Evolutionary conservation across 768 basidiomycete species (phyloP).

Genomic region (Lactarius indigo): DNA sequence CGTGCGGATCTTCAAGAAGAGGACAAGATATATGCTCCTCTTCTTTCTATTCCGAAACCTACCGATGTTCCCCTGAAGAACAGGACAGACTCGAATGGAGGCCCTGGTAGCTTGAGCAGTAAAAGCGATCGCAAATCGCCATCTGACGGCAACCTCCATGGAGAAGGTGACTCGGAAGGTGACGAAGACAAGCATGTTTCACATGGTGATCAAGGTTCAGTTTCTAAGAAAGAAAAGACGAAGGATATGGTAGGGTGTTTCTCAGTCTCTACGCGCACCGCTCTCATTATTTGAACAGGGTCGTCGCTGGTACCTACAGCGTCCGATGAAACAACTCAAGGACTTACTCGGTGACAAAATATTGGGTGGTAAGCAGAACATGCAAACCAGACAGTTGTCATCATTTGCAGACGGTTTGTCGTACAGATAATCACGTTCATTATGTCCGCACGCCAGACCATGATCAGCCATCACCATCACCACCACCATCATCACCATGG

Average conservation of each 20-base stretch:
- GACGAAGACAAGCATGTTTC: neutral
- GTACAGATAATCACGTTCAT: slow-evolving; percentile 4
- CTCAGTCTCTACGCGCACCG: neutral
- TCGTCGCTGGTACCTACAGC: slow-evolving; percentile 24
- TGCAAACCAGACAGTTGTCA: neutral
- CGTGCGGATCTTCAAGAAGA: neutral
- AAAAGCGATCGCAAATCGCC: neutral
- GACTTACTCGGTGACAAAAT: slow-evolving; percentile 22
- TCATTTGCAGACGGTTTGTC: neutral
- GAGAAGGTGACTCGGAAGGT: neutral
- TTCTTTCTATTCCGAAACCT: slow-evolving; percentile 15
- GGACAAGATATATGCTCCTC: slow-evolving; percentile 1
- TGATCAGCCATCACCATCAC: slow-evolving; percentile 8
- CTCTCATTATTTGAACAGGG: slow-evolving; percentile 7
- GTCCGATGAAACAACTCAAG: slow-evolving; percentile 25
- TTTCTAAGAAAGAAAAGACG: slow-evolving; percentile 10
- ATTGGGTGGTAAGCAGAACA: neutral
- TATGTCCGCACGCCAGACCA: slow-evolving; percentile 8
- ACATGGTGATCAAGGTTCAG: slow-evolving; percentile 2
- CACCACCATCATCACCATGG: slow-evolving; percentile 19
- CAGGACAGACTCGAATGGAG: neutral
- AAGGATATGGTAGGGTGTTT: slow-evolving; percentile 13
- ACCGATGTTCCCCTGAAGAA: neutral
- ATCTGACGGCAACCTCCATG: neutral
- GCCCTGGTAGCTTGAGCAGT: neutral